phyloP scores from a whole-genome alignment of 371 early-diverging fungal species.

The Rhizopus stolonifer region DNA sequence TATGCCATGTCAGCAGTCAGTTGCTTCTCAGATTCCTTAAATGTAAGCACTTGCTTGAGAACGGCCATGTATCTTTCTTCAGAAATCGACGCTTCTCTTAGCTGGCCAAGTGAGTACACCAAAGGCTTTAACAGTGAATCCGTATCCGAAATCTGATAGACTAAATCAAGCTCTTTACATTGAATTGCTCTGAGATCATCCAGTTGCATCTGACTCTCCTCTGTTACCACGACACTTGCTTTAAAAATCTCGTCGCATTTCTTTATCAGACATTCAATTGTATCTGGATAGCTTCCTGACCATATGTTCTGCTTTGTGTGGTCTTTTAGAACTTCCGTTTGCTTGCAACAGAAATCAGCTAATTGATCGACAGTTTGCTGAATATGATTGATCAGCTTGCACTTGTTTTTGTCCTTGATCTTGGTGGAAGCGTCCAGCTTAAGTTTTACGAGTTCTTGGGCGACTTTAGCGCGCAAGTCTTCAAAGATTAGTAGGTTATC shows the following conservation, averaged over 20 bases:
- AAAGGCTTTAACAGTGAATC: neutral
- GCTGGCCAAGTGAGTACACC: neutral
- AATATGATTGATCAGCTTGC: neutral
- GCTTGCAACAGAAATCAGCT: neutral
- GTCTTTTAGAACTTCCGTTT: neutral
- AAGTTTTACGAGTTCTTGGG: neutral
- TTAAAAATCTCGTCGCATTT: neutral
- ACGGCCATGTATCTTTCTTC: neutral
- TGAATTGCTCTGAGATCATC: neutral
- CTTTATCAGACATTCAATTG: neutral
- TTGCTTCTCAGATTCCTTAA: neutral
- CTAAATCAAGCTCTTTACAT: neutral
- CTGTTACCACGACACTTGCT: neutral
- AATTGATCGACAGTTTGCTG: neutral
- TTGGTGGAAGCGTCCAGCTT: neutral
- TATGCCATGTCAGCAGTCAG: neutral
- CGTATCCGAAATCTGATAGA: neutral
- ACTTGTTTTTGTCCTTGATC: neutral
- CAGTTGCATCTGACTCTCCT: neutral
- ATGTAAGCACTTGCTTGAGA: neutral
- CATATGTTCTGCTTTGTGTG: neutral
- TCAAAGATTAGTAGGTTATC: neutral
- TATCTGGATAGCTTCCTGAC: neutral
- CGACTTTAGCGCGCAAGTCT: neutral
- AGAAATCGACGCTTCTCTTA: neutral